These are phyloP conservation scores for Cryomyces minteri DNA, from an alignment of 495 filamentous ascomycete genomes.

Conservation along the genomic window DNA sequence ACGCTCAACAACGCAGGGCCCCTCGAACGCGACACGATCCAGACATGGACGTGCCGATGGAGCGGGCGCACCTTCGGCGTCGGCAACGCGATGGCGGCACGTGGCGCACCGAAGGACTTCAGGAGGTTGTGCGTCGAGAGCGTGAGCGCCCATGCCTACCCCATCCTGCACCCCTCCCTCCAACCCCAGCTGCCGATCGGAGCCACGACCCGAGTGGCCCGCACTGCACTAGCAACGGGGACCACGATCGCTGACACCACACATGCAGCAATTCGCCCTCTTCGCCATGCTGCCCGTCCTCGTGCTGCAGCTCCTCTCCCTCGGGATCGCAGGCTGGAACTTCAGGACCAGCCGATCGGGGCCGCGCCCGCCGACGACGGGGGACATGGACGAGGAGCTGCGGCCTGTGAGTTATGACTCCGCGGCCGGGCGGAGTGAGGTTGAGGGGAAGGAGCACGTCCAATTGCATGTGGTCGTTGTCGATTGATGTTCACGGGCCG, in stretches of 20 bases:
- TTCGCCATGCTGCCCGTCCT: conserved; percentile 9
- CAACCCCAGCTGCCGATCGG: too few species aligned
- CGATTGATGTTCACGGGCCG: too few species aligned
- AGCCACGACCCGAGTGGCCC: too few species aligned
- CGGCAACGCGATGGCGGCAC: conserved; percentile 1
- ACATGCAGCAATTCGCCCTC: conserved; percentile 12
- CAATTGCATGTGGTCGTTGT: too few species aligned
- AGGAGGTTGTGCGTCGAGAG: conserved; percentile 6
- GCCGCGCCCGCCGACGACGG: too few species aligned
- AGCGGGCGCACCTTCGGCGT: not conserved
- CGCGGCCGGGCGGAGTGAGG: too few species aligned
- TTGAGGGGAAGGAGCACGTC: too few species aligned
- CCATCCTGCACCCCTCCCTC: too few species aligned
- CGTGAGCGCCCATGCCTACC: conserved; percentile 1
- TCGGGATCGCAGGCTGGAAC: too few species aligned
- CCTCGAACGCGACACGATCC: conserved; percentile 13
- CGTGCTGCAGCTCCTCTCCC: conserved; percentile 7
- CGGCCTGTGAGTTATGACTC: too few species aligned
- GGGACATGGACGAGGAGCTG: too few species aligned
- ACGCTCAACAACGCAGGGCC: conserved; percentile 17
- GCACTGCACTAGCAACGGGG: not conserved
- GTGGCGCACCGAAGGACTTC: conserved; percentile 3
- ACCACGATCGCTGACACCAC: not conserved
- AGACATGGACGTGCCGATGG: conserved; percentile 15
- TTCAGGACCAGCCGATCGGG: too few species aligned